Evolutionary conservation across 2,329 filamentous ascomycete species (phyloP).

Genomic region (Colletotrichum sp.): DNA sequence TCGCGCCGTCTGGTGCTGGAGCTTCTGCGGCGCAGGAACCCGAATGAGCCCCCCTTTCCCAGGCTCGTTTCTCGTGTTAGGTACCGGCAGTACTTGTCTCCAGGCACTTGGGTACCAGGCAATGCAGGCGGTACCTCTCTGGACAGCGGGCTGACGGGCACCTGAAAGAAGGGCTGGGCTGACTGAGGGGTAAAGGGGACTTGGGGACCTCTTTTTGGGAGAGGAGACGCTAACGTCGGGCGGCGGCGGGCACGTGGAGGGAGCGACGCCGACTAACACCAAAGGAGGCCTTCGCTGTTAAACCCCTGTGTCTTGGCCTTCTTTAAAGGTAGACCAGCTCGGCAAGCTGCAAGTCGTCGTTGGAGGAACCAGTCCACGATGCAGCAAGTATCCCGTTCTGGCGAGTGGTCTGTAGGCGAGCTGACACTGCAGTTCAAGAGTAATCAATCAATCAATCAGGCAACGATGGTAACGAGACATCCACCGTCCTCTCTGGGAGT

Average conservation of each 20-base stretch:
- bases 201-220: neutral
- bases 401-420: neutral
- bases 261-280: neutral
- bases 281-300: neutral
- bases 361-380: neutral
- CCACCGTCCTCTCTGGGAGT: neutral
- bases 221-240: conserved; percentile 2
- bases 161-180: neutral
- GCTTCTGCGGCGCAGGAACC: neutral
- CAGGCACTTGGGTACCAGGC: neutral
- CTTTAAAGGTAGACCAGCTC: neutral
- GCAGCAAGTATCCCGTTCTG: neutral
- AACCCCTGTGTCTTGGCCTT: neutral
- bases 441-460: neutral
- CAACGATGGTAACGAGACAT: neutral
- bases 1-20: neutral
- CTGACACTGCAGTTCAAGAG: neutral
- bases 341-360: neutral
- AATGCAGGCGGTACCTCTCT: neutral
- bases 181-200: neutral
- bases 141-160: neutral
- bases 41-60: neutral
- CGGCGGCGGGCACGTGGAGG: conserved; percentile 5
- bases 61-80: neutral
- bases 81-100: neutral